Conservation (phyloP, 1,284 basidiomycete genomes). For the Papiliotrema laurentii region DNA sequence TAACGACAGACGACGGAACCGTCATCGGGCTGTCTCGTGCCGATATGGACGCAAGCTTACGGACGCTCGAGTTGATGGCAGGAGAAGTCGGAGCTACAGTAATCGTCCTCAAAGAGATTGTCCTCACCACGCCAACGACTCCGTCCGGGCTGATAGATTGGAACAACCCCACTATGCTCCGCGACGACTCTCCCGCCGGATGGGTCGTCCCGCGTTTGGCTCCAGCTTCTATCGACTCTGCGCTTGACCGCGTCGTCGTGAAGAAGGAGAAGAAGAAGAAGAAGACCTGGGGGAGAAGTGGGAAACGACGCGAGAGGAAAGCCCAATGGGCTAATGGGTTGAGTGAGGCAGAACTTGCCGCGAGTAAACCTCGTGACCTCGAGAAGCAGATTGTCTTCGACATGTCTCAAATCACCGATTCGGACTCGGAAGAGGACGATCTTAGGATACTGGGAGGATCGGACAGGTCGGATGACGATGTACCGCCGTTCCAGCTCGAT, state of each 20-base stretch:
- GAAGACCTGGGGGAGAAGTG: not conserved
- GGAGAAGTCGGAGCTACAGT: slow-evolving; percentile 84
- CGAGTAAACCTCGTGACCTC: too few species aligned
- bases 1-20: slow-evolving; percentile 65
- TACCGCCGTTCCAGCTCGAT: slow-evolving; percentile 25
- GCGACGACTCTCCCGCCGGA: not conserved
- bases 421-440: not conserved
- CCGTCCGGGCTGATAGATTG: not conserved
- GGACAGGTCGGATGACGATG: slow-evolving; percentile 16
- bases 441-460: not conserved
- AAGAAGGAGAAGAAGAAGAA: not conserved
- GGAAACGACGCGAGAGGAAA: not conserved
- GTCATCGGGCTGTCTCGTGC: slow-evolving; percentile 70
- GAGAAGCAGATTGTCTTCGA: not conserved
- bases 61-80: slow-evolving; percentile 86
- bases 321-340: not conserved
- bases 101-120: slow-evolving; percentile 76
- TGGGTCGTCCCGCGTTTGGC: not conserved
- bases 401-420: not conserved
- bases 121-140: slow-evolving; percentile 15
- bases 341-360: too few species aligned
- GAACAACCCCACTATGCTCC: not conserved
- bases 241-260: too few species aligned
- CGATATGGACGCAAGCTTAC: slow-evolving; percentile 72
- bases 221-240: not conserved